phyloP scores from a whole-genome alignment of 495 filamentous ascomycete genomes.

The Aspergillus funiculosus region DNA sequence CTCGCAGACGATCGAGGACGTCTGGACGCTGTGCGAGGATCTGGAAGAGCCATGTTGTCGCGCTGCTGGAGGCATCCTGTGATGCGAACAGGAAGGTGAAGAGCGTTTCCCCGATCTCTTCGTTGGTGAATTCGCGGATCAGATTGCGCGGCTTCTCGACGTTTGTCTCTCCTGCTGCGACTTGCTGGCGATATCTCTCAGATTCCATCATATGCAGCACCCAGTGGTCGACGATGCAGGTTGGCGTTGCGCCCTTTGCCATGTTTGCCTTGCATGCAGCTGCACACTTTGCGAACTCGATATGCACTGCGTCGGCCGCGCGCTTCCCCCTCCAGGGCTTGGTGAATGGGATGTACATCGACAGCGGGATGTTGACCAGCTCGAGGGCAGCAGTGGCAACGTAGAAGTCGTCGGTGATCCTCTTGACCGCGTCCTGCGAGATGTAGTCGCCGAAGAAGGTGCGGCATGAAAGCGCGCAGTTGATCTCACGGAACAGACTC shows the following conservation, averaged over 20 bases:
- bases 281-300: conserved; percentile 79
- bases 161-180: conserved; percentile 59
- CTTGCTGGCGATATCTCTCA: conserved; percentile 56
- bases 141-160: conserved; percentile 69
- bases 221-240: conserved; percentile 90
- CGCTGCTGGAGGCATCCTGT: conserved; percentile 89
- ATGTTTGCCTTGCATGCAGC: conserved; percentile 83
- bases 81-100: conserved; percentile 97
- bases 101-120: conserved; percentile 84
- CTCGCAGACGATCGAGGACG: conserved; percentile 71
- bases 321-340: conserved; percentile 91
- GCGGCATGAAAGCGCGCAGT: conserved; percentile 83
- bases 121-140: conserved; percentile 76
- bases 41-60: conserved; percentile 89
- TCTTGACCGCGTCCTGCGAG: conserved; percentile 61
- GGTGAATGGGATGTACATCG: conserved; percentile 87
- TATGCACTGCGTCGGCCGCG: conserved; percentile 75
- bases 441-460: conserved; percentile 42
- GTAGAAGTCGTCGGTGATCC: conserved; percentile 92
- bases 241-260: conserved; percentile 69
- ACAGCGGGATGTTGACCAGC: conserved; percentile 81
- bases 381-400: conserved; percentile 88
- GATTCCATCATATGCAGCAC: conserved; percentile 78
- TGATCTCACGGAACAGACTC: conserved; percentile 80
- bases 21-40: conserved; percentile 85